These are phyloP conservation scores for Xylaria telfairii DNA, from an alignment of 495 filamentous ascomycete genomes.

Conservation along the genomic window DNA sequence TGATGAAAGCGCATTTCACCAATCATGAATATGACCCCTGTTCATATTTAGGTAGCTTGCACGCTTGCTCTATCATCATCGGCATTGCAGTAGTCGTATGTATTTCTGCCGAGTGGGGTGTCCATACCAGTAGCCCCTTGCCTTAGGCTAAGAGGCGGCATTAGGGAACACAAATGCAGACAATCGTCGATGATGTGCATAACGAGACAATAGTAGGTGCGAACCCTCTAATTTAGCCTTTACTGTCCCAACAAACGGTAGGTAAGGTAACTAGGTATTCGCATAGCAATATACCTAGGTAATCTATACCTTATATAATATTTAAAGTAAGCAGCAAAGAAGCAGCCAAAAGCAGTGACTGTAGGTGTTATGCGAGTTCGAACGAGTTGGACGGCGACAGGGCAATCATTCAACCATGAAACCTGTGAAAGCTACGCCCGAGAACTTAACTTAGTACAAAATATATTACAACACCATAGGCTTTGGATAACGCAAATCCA, in stretches of 20 bases:
- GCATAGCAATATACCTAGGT: not conserved
- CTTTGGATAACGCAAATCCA: too few relatives aligned
- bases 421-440: too few relatives aligned
- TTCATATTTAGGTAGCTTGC: not conserved
- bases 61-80: not conserved
- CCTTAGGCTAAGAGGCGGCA: not conserved
- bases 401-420: too few relatives aligned
- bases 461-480: too few relatives aligned
- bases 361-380: too few relatives aligned
- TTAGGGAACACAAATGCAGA: not conserved
- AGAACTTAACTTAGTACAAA: too few relatives aligned
- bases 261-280: not conserved
- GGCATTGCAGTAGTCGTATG: too few relatives aligned
- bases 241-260: not conserved
- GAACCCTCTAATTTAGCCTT: not conserved
- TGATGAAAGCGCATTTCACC: not conserved
- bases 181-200: constrained; percentile 21
- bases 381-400: too few relatives aligned
- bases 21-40: not conserved
- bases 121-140: not conserved
- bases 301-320: too few relatives aligned
- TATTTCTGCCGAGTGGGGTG: not conserved
- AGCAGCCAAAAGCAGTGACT: too few relatives aligned
- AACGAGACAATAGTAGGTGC: not conserved
- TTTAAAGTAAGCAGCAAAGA: too few relatives aligned